phyloP scores from a whole-genome alignment of 305 asterid species.

The Fraxinus velutina region DNA sequence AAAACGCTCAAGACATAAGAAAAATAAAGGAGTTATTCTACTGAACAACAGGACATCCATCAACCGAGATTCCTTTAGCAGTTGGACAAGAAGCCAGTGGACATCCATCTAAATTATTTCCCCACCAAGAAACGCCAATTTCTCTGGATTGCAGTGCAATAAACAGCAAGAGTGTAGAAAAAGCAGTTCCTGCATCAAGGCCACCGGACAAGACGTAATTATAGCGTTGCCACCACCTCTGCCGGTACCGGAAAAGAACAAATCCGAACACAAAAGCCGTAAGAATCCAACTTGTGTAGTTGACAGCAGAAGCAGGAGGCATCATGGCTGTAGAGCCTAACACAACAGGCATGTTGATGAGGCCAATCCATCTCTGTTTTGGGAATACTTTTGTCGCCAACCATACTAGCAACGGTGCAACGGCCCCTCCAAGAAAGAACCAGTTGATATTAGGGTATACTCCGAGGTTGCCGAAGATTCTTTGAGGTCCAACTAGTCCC shows the following conservation, averaged over 20 bases:
- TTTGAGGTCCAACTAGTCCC: conserved; percentile 46
- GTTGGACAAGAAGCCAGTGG: conserved; percentile 51
- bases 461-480: conserved; percentile 56
- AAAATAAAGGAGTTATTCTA: not conserved
- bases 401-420: conserved; percentile 49
- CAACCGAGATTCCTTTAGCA: conserved; percentile 37
- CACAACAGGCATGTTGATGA: conserved; percentile 50
- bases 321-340: conserved; percentile 37
- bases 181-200: conserved; percentile 58
- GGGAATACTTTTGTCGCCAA: conserved; percentile 35
- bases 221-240: conserved; percentile 44
- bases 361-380: conserved; percentile 39
- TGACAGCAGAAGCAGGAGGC: conserved; percentile 58
- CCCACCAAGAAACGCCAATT: conserved; percentile 43
- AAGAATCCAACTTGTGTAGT: conserved; percentile 50
- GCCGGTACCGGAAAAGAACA: conserved; percentile 31
- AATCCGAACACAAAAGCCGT: conserved; percentile 37
- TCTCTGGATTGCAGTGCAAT: conserved; percentile 25
- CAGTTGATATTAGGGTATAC: conserved; percentile 41
- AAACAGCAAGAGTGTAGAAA: conserved; percentile 37
- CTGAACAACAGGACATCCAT: conserved; percentile 40
- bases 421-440: conserved; percentile 61
- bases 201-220: conserved; percentile 53
- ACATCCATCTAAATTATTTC: conserved; percentile 47
- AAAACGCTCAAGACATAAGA: not conserved